These are phyloP conservation scores for Chlorophyllum brunneum DNA, from an alignment of 768 basidiomycete genomes.

Conservation along the genomic window DNA sequence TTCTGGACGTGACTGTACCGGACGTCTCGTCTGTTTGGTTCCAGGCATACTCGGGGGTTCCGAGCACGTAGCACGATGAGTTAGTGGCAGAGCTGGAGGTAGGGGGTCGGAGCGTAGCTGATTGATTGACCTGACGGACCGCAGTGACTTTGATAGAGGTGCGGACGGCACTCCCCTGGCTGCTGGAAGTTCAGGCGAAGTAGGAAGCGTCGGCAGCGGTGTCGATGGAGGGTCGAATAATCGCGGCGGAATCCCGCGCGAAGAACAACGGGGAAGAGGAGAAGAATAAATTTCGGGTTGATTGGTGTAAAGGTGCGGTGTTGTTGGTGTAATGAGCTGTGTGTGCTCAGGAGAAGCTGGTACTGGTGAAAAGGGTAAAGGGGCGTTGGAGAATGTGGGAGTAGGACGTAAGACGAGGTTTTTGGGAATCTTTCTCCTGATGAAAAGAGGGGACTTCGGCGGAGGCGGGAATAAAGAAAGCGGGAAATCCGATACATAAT, in stretches of 20 bases:
- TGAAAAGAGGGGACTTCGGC: slow-evolving; percentile 34
- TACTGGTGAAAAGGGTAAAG: slow-evolving; percentile 27
- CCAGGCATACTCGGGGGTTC: slow-evolving; percentile 1
- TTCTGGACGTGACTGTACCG: not conserved
- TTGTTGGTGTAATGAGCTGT: slow-evolving; percentile 39
- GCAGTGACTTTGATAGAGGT: slow-evolving; percentile 17
- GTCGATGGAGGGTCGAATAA: slow-evolving; percentile 32
- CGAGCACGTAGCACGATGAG: slow-evolving; percentile 15
- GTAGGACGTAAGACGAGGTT: slow-evolving; percentile 32
- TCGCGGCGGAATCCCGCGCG: slow-evolving; percentile 25
- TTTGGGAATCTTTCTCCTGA: slow-evolving; percentile 33
- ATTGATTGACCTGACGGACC: slow-evolving; percentile 5
- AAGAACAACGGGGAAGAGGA: slow-evolving; percentile 20
- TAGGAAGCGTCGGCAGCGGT: slow-evolving; percentile 33
- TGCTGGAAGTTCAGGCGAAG: slow-evolving; percentile 10
- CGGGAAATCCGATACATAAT: slow-evolving; percentile 15
- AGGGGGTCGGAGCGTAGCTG: not conserved
- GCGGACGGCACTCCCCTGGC: slow-evolving; percentile 6
- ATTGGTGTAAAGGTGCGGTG: slow-evolving; percentile 18
- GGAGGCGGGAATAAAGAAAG: slow-evolving; percentile 39
- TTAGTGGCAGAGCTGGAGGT: slow-evolving; percentile 2
- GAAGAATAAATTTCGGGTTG: slow-evolving; percentile 6
- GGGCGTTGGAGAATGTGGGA: slow-evolving; percentile 16
- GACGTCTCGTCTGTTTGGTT: not conserved
- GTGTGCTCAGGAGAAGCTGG: slow-evolving; percentile 39